Evolutionary conservation across 345 rosid genomes (phyloP).

Genomic region (Aquilaria sinensis): DNA sequence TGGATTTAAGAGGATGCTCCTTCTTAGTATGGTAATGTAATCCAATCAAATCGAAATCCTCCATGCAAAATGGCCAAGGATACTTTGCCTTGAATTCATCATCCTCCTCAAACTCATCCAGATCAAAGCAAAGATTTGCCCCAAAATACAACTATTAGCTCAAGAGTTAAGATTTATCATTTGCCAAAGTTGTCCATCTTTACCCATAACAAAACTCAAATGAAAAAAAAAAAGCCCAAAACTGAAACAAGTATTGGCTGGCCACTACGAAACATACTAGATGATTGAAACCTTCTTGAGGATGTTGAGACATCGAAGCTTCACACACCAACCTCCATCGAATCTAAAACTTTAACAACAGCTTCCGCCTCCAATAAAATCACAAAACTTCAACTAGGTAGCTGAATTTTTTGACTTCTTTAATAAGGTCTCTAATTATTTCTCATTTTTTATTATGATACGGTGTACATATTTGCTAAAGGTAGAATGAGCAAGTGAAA

Average conservation of each 20-base stretch:
- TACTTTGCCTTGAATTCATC: slow-evolving; percentile 47
- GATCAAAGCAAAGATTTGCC: slow-evolving; percentile 30
- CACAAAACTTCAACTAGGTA: slow-evolving; percentile 8
- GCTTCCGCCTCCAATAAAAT: background rate
- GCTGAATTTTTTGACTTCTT: background rate
- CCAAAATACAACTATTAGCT: slow-evolving; percentile 5
- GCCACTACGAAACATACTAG: slow-evolving; percentile 40
- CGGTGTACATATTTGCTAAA: no score
- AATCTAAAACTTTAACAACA: slow-evolving; percentile 4
- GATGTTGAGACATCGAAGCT: slow-evolving; percentile 35
- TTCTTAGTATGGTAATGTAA: slow-evolving; percentile 52
- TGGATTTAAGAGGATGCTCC: slow-evolving; percentile 56
- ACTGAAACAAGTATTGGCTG: background rate
- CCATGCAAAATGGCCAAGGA: slow-evolving; percentile 59
- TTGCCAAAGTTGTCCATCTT: background rate
- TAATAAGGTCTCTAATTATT: background rate
- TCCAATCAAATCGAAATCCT: slow-evolving; percentile 48
- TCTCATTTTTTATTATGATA: background rate
- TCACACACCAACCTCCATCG: slow-evolving; percentile 45
- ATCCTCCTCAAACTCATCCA: slow-evolving; percentile 49
- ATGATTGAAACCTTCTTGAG: slow-evolving; percentile 32
- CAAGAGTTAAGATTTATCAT: background rate
- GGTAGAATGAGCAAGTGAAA: slow-evolving; percentile 1
- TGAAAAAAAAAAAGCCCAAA: background rate
- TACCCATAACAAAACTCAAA: background rate